phyloP scores from a whole-genome alignment of 768 basidiomycete species.

The Boletus sp. region DNA sequence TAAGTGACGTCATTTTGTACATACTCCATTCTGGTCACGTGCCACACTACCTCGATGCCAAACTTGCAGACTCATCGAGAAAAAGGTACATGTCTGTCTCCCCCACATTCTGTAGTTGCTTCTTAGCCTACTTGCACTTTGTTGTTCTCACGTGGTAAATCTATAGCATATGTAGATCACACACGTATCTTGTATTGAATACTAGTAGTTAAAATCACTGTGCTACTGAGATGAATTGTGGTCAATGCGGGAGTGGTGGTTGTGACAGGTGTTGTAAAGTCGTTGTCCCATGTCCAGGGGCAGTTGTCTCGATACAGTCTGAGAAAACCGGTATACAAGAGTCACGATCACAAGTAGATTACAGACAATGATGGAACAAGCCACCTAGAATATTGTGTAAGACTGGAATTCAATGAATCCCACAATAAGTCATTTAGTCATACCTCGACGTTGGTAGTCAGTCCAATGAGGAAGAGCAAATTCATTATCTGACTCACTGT shows the following conservation, averaged over 20 bases:
- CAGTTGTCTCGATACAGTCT: background rate
- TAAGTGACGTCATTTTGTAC: no score
- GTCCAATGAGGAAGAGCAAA: conserved; percentile 1
- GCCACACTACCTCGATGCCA: no score
- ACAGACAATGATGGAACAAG: conserved; percentile 17
- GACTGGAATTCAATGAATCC: background rate
- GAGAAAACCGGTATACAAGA: conserved; percentile 15
- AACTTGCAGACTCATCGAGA: no score
- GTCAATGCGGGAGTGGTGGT: conserved; percentile 9
- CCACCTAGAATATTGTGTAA: conserved; percentile 9
- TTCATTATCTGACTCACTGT: conserved; percentile 8
- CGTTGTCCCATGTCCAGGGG: conserved; percentile 1
- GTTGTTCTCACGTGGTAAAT: no score
- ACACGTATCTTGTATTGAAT: no score
- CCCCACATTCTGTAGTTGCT: no score
- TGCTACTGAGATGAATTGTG: conserved; percentile 10
- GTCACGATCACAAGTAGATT: conserved; percentile 22
- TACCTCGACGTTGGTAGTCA: conserved; percentile 19
- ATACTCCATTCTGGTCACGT: no score
- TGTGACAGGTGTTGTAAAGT: conserved; percentile 5
- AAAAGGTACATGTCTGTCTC: no score
- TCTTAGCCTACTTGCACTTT: no score
- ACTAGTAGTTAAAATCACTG: no score
- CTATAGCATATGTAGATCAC: no score
- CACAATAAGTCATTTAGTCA: background rate